phyloP scores from a whole-genome alignment of 2,329 filamentous ascomycete species.

The Ampelomyces quisqualis region DNA sequence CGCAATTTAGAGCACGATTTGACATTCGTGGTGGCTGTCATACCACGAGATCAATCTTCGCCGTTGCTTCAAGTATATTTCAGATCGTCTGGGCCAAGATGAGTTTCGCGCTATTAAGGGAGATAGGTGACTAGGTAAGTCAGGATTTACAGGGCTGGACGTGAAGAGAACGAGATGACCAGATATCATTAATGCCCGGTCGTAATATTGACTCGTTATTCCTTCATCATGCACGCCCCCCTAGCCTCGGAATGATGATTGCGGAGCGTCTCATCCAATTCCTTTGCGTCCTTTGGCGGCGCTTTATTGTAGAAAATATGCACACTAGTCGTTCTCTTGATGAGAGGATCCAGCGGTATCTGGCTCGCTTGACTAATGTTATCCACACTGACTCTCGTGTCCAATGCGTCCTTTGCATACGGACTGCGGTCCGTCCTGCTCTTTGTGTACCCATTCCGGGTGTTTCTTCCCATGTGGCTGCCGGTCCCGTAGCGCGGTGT shows the following conservation, averaged over 20 bases:
- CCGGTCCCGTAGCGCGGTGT: conserved; percentile 9
- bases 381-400: conserved; percentile 8
- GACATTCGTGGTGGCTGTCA: neutral
- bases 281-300: neutral
- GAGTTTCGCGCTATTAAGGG: conserved; percentile 28
- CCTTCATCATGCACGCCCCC: neutral
- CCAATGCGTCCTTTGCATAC: conserved; percentile 2
- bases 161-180: neutral
- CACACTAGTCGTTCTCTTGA: conserved; percentile 12
- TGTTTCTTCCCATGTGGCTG: conserved; percentile 5
- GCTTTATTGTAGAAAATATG: conserved; percentile 4
- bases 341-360: conserved; percentile 11
- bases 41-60: neutral
- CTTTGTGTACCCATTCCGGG: conserved; percentile 5
- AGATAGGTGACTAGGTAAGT: conserved; percentile 33
- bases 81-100: conserved; percentile 12
- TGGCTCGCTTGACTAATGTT: conserved; percentile 11
- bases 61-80: neutral
- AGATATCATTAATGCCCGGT: too few species aligned
- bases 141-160: conserved; percentile 2
- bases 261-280: neutral
- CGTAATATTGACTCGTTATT: neutral
- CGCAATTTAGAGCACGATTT: neutral
- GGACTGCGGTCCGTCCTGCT: conserved; percentile 5
- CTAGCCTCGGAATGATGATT: neutral